phyloP scores from a whole-genome alignment of 179 eudicot species.

The Vitellaria paradoxa region DNA sequence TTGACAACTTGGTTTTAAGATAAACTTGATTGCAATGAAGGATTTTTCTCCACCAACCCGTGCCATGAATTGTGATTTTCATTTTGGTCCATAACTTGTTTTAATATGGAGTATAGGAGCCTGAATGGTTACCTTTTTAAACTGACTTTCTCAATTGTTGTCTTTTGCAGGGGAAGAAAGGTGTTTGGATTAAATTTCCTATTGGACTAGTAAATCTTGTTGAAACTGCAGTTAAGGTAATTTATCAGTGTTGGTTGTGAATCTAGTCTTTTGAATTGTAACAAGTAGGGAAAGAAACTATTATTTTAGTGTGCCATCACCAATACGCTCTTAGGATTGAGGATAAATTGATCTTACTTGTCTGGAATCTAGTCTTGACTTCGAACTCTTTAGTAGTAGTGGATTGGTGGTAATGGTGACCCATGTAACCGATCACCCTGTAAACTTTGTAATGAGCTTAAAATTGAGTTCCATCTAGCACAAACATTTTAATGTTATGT shows the following conservation, averaged over 20 bases:
- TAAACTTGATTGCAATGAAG: background rate
- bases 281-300: background rate
- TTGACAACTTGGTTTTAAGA: background rate
- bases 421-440: background rate
- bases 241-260: background rate
- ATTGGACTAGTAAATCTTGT: constrained; percentile 52
- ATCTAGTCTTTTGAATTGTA: background rate
- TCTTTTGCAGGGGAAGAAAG: constrained; percentile 52
- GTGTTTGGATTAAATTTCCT: constrained; percentile 64
- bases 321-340: background rate
- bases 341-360: background rate
- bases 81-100: background rate
- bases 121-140: background rate
- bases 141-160: background rate
- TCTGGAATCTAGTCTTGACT: background rate
- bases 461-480: background rate
- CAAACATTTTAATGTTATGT: no score
- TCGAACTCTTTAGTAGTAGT: background rate
- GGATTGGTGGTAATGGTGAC: background rate
- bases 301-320: background rate
- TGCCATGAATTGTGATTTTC: background rate
- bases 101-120: background rate
- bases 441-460: background rate
- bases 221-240: constrained; percentile 59
- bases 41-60: background rate